Percentiles rank a stretch among this genome's conserved stretches.
phyloP scores from a whole-genome alignment of 495 filamentous ascomycete genomes.

The Bacidia gigantensis region DNA sequence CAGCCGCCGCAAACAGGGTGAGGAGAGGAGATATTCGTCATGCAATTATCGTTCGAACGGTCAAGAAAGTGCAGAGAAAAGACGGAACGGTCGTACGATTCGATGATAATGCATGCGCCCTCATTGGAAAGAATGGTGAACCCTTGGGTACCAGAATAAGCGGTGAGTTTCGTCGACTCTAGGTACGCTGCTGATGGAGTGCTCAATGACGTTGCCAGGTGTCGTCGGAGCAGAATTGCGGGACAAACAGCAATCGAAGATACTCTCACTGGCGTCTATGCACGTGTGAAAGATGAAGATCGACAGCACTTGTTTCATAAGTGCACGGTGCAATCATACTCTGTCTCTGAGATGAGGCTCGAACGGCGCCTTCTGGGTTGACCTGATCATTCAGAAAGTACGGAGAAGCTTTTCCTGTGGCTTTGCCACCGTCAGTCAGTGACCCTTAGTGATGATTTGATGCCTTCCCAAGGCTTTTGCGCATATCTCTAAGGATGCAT shows the following conservation, averaged over 20 bases:
- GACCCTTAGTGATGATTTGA: too few relatives aligned
- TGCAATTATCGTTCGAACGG: constrained; percentile 85
- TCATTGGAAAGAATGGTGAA: constrained; percentile 95
- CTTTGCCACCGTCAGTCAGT: too few relatives aligned
- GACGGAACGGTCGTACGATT: constrained; percentile 87
- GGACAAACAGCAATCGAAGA: constrained; percentile 90
- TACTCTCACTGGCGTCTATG: constrained; percentile 88
- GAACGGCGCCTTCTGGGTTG: too few relatives aligned
- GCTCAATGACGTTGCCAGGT: neutral
- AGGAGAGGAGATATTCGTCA: constrained; percentile 93
- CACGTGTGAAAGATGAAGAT: too few relatives aligned
- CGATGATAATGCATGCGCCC: constrained; percentile 94
- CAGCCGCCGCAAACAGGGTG: constrained; percentile 73
- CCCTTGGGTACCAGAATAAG: constrained; percentile 88
- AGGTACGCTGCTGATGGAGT: neutral
- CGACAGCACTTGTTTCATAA: too few relatives aligned
- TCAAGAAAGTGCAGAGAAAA: constrained; percentile 66
- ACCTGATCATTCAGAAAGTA: too few relatives aligned
- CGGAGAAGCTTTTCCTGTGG: too few relatives aligned
- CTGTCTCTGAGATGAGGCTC: neutral
- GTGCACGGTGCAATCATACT: neutral
- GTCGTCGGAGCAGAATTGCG: constrained; percentile 56
- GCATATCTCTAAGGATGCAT: too few relatives aligned
- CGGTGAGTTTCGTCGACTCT: constrained; percentile 32
- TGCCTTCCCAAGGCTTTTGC: too few relatives aligned